phyloP scores from a whole-genome alignment of 257 asterid genomes.

The Ehretia macrophylla region DNA sequence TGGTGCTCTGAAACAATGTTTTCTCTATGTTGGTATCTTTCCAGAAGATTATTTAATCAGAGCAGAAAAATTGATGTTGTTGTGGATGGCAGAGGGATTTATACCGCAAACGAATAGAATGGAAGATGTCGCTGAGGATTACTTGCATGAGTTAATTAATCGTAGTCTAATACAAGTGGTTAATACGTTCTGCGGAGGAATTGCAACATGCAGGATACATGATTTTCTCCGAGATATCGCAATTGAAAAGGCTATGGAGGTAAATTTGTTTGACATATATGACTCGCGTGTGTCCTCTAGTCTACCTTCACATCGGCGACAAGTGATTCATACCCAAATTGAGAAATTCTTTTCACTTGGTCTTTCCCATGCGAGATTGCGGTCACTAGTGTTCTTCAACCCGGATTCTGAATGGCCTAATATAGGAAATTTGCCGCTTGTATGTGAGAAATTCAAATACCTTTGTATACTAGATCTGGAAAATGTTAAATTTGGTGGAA shows the following conservation, averaged over 20 bases:
- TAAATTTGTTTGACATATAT: slow-evolving; percentile 3
- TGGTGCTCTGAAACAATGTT: slow-evolving; percentile 2
- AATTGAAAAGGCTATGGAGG: background rate
- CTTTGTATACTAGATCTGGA: slow-evolving; percentile 7
- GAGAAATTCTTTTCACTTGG: slow-evolving; percentile 5
- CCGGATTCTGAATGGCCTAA: background rate
- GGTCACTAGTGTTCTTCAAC: slow-evolving; percentile 4
- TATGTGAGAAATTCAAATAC: too few species aligned
- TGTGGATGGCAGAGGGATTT: too few species aligned
- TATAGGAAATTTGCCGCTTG: background rate
- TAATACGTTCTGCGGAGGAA: background rate
- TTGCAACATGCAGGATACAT: too few species aligned
- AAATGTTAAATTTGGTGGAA: accelerated
- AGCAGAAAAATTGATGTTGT: too few species aligned
- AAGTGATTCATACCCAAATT: slow-evolving; percentile 1
- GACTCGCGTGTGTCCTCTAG: background rate
- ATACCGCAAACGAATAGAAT: too few species aligned
- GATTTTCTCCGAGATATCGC: slow-evolving; percentile 16
- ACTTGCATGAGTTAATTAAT: too few species aligned
- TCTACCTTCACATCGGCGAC: background rate
- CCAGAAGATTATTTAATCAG: too few species aligned
- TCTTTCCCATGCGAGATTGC: background rate
- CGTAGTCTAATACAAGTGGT: background rate
- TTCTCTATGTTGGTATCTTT: too few species aligned
- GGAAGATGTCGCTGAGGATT: too few species aligned